These are phyloP conservation scores for Solanum verrucosum DNA, from an alignment of 257 asterid species.

Conservation along the genomic window DNA sequence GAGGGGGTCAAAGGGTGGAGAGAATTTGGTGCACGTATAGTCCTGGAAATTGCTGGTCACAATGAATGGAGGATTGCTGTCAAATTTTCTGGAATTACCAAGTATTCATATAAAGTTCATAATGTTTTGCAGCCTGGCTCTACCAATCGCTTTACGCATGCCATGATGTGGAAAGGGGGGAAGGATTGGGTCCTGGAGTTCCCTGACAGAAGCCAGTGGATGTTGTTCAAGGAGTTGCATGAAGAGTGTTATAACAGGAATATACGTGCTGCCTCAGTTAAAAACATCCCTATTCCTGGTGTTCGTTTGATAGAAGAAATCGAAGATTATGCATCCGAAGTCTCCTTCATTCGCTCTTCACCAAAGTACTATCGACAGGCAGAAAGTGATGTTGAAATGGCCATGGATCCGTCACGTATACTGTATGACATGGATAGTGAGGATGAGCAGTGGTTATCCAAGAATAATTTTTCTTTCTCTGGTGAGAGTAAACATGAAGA, in stretches of 20 bases:
- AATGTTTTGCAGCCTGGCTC: conserved; percentile 82
- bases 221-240: conserved; percentile 82
- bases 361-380: conserved; percentile 58
- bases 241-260: conserved; percentile 90
- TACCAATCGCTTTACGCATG: conserved; percentile 86
- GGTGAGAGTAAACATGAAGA: conserved; percentile 23
- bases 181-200: conserved; percentile 95
- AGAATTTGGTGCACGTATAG: conserved; percentile 65
- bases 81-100: conserved; percentile 63
- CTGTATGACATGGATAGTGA: conserved; percentile 92
- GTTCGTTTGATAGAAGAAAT: conserved; percentile 61
- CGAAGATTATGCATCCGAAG: conserved; percentile 39
- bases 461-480: conserved; percentile 6
- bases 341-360: conserved; percentile 46
- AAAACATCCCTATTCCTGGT: conserved; percentile 93
- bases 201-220: conserved; percentile 89
- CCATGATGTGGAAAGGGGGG: conserved; percentile 99
- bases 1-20: conserved; percentile 93
- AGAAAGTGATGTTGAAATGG: conserved; percentile 90
- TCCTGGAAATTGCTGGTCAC: conserved; percentile 67
- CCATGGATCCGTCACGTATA: conserved; percentile 62
- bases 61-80: conserved; percentile 85
- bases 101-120: conserved; percentile 62
- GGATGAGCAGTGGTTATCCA: conserved; percentile 71
- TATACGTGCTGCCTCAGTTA: conserved; percentile 93